Conservation (phyloP, 2,329 filamentous ascomycete genomes). For the Calonectria pseudoreteaudii region DNA sequence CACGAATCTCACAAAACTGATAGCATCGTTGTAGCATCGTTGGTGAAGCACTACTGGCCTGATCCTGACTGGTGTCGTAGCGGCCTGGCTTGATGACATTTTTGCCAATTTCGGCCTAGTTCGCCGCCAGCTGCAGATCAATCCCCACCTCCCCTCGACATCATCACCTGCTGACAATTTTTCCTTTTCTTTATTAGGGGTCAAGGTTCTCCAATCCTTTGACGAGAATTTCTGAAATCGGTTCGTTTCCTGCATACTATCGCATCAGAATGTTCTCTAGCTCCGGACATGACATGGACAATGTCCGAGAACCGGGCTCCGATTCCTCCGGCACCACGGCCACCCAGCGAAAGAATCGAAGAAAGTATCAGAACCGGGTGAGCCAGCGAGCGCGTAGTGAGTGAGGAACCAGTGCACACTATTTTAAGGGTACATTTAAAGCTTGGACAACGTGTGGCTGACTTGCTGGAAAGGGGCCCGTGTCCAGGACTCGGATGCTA, state of each 20-base stretch:
- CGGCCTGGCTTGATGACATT: constrained; percentile 15
- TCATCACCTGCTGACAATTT: constrained; percentile 6
- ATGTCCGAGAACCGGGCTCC: background rate
- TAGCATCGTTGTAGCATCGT: background rate
- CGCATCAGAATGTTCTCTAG: background rate
- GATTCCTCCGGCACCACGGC: background rate
- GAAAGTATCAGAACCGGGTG: constrained; percentile 28
- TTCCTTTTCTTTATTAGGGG: constrained; percentile 13
- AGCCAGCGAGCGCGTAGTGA: constrained; percentile 29
- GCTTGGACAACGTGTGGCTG: background rate
- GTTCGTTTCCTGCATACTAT: background rate
- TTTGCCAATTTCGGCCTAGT: constrained; percentile 17
- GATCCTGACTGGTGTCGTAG: background rate
- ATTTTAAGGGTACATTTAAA: background rate
- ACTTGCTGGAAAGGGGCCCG: constrained; percentile 1
- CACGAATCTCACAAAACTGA: background rate
- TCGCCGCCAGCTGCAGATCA: background rate
- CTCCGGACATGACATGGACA: background rate
- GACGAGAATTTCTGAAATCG: background rate
- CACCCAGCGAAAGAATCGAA: constrained; percentile 20
- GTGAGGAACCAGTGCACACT: background rate
- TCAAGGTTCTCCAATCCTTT: background rate
- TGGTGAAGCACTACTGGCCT: background rate
- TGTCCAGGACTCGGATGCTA: background rate
- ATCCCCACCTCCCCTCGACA: background rate